Conservation (phyloP, 179 eudicot species). For the Nepenthes alata region DNA sequence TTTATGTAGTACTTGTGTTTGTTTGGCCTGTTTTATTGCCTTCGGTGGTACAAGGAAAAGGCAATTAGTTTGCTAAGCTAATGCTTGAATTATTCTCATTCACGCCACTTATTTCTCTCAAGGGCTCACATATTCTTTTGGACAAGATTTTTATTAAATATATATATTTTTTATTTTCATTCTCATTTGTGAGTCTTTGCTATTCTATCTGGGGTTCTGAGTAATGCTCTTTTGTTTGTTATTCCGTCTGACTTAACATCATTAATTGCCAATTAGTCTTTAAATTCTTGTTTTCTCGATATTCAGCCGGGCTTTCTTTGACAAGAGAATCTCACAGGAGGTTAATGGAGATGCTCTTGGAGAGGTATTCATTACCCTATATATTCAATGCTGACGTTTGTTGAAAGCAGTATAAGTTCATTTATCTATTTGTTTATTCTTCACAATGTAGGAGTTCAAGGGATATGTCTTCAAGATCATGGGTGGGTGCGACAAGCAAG, state of each 20-base stretch:
- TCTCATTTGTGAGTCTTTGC: not conserved
- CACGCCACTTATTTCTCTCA: slow-evolving; percentile 24
- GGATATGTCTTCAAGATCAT: slow-evolving; percentile 80
- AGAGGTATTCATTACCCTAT: slow-evolving; percentile 28
- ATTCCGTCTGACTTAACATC: not conserved
- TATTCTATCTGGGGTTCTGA: not conserved
- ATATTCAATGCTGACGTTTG: not conserved
- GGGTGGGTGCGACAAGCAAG: slow-evolving; percentile 94
- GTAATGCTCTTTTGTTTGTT: not conserved
- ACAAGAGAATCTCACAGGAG: slow-evolving; percentile 93
- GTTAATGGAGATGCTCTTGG: slow-evolving; percentile 76
- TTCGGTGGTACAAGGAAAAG: not conserved
- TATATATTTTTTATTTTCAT: no score
- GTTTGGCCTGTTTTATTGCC: no score
- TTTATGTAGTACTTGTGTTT: no score
- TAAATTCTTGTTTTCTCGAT: not conserved
- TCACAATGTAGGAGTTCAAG: slow-evolving; percentile 53
- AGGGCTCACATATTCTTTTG: slow-evolving; percentile 20
- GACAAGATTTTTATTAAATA: not conserved
- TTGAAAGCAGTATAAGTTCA: not conserved
- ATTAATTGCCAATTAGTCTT: not conserved
- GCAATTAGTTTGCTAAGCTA: slow-evolving; percentile 18
- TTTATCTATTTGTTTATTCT: not conserved
- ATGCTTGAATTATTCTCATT: slow-evolving; percentile 29
- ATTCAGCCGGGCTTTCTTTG: slow-evolving; percentile 63